phyloP scores from a whole-genome alignment of 2,329 filamentous ascomycete species.

The Calonectria hawksworthii region DNA sequence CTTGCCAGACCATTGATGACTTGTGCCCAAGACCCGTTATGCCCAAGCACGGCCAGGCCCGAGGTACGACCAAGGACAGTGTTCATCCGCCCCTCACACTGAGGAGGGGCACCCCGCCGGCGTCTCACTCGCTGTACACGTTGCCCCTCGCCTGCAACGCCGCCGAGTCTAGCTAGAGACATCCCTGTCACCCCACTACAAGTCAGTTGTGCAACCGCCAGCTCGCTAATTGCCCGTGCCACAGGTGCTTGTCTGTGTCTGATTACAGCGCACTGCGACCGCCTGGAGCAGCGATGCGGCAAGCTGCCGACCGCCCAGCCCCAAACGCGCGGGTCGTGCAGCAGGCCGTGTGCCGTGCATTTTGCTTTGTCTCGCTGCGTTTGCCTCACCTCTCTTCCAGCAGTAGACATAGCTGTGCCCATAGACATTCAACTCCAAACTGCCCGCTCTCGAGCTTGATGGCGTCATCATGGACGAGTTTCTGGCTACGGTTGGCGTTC shows the following conservation, averaged over 20 bases:
- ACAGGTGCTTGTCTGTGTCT: constrained; percentile 1
- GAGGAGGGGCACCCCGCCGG: constrained; percentile 24
- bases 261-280: constrained; percentile 12
- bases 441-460: constrained; percentile 11
- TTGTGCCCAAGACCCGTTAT: background rate
- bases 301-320: background rate
- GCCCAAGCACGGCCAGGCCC: background rate
- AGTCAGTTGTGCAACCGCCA: constrained; percentile 25
- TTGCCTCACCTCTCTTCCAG: constrained; percentile 7
- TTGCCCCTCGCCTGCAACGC: constrained; percentile 28
- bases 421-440: constrained; percentile 8
- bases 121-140: constrained; percentile 40
- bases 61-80: constrained; percentile 1
- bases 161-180: background rate
- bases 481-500: constrained; percentile 67
- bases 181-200: constrained; percentile 33
- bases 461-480: constrained; percentile 76
- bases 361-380: constrained; percentile 13
- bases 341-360: constrained; percentile 17
- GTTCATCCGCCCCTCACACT: background rate
- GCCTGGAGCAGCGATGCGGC: background rate
- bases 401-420: constrained; percentile 4
- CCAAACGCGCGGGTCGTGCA: background rate
- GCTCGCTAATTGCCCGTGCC: constrained; percentile 9
- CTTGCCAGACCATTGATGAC: background rate